Evolutionary conservation across 352 stramenopile species (phyloP).

Genomic region (Phytophthora niederhauseri): DNA sequence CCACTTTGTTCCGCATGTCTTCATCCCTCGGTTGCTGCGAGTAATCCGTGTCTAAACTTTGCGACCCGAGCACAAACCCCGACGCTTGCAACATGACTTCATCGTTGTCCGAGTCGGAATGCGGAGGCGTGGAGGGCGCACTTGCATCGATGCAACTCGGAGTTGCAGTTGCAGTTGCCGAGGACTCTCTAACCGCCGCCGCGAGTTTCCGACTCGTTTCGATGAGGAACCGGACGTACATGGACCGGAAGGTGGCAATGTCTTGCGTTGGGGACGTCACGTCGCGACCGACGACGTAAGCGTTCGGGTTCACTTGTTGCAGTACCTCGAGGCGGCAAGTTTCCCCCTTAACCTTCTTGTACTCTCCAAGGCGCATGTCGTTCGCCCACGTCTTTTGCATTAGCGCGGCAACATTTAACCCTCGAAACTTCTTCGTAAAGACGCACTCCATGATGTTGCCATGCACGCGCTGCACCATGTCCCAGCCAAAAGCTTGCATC

Average conservation of each 20-base stretch:
- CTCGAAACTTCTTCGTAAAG: constrained; percentile 44
- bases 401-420: constrained; percentile 32
- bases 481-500: constrained; percentile 42
- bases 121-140: constrained; percentile 14
- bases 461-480: constrained; percentile 39
- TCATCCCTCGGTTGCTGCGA: constrained; percentile 8
- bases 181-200: neutral
- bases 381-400: constrained; percentile 52
- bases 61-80: constrained; percentile 47
- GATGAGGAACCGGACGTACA: constrained; percentile 50
- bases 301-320: constrained; percentile 42
- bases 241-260: constrained; percentile 39
- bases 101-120: constrained; percentile 20
- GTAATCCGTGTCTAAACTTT: constrained; percentile 41
- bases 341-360: constrained; percentile 49
- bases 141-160: constrained; percentile 25
- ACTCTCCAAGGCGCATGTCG: constrained; percentile 44
- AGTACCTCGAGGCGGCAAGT: constrained; percentile 44
- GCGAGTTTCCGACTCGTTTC: constrained; percentile 32
- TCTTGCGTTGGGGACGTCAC: constrained; percentile 40
- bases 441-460: constrained; percentile 45
- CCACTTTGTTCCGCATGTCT: constrained; percentile 19
- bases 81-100: constrained; percentile 26
- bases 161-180: neutral
- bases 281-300: constrained; percentile 41